phyloP scores from a whole-genome alignment of 192 early-diverging fungal genomes.

The Dissophora ornata region DNA sequence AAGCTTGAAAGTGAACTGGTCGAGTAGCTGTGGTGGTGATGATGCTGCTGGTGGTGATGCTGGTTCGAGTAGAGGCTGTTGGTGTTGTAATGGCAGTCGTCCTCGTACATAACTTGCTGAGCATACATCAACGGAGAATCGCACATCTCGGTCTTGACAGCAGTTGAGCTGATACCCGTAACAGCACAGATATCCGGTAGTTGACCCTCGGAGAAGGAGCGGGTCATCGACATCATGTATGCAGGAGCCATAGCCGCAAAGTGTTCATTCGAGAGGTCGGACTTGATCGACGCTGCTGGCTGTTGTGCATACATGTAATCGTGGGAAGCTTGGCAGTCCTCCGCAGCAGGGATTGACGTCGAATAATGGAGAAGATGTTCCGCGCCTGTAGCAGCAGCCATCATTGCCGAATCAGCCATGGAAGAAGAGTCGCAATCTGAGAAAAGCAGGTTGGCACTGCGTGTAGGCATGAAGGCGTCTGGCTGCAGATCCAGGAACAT shows the following conservation, averaged over 20 bases:
- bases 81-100: slow-evolving; percentile 14
- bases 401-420: too few species aligned
- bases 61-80: slow-evolving; percentile 7
- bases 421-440: not conserved
- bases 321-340: slow-evolving; percentile 29
- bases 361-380: not conserved
- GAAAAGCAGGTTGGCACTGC: not conserved
- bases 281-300: slow-evolving; percentile 7
- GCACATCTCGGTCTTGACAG: slow-evolving; percentile 28
- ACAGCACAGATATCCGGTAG: slow-evolving; percentile 29
- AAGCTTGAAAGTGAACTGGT: slow-evolving; percentile 36
- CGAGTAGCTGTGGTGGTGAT: slow-evolving; percentile 38
- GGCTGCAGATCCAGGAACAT: slow-evolving; percentile 33
- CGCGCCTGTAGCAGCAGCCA: not conserved
- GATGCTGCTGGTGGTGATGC: slow-evolving; percentile 21
- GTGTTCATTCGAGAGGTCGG: slow-evolving; percentile 37
- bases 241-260: slow-evolving; percentile 30
- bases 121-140: slow-evolving; percentile 37
- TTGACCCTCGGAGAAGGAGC: slow-evolving; percentile 39
- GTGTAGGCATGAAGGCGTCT: slow-evolving; percentile 14
- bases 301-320: slow-evolving; percentile 24
- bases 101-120: slow-evolving; percentile 28
- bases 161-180: too few species aligned
- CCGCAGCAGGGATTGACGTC: slow-evolving; percentile 1
- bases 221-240: slow-evolving; percentile 47